A percentile compares a stretch with the other conserved stretches of the same genome.
Conservation (phyloP, 768 basidiomycete genomes). For the Sarcodon aspratus region DNA sequence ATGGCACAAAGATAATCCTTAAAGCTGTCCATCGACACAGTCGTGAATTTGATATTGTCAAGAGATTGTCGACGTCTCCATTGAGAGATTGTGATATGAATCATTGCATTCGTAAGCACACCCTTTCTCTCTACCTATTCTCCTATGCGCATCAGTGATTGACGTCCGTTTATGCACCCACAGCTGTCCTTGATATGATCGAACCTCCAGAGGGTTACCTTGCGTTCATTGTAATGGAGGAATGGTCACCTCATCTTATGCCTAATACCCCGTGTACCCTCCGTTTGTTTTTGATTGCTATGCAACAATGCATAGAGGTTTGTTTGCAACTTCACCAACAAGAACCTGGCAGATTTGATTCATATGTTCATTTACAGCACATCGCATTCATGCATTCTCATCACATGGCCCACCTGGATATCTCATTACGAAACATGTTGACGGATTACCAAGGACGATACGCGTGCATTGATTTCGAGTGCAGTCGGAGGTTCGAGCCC, state of each 20-base stretch:
- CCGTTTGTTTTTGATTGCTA: conserved; percentile 37
- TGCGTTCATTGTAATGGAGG: conserved; percentile 70
- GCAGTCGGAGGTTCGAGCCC: conserved; percentile 41
- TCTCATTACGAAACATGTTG: conserved; percentile 57
- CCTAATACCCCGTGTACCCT: conserved; percentile 38
- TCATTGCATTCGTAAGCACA: conserved; percentile 57
- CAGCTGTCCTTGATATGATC: conserved; percentile 59
- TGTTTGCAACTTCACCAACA: conserved; percentile 1
- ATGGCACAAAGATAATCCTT: conserved; percentile 44
- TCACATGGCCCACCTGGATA: conserved; percentile 59
- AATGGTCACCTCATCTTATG: conserved; percentile 61
- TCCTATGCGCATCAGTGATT: neutral
- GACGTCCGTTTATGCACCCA: conserved; percentile 3
- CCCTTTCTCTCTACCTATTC: neutral
- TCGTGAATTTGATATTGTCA: conserved; percentile 51
- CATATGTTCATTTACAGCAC: conserved; percentile 31
- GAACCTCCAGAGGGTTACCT: conserved; percentile 38
- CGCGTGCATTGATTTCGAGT: conserved; percentile 68
- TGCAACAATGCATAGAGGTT: conserved; percentile 66
- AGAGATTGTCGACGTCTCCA: conserved; percentile 38
- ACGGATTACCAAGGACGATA: conserved; percentile 54
- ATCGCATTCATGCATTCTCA: conserved; percentile 59
- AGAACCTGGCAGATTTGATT: neutral
- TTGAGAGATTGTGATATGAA: conserved; percentile 54
- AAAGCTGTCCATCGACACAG: conserved; percentile 59